Evolutionary conservation across 768 basidiomycete species (phyloP).

Genomic region (Pisolithus tinctorius): DNA sequence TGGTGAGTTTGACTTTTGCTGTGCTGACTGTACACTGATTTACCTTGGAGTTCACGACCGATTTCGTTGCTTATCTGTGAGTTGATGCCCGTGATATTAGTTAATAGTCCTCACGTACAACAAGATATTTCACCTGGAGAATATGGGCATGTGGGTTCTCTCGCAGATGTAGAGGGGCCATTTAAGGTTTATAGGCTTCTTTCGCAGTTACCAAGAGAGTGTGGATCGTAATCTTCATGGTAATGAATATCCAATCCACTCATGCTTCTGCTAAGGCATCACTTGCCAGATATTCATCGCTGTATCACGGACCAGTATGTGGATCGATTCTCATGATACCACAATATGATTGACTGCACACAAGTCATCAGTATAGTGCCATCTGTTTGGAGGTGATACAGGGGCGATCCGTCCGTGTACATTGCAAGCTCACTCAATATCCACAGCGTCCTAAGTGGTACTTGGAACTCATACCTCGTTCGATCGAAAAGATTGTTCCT

Average conservation of each 20-base stretch:
- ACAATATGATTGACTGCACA: background rate
- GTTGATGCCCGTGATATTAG: background rate
- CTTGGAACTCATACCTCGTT: background rate
- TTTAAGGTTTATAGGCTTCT: background rate
- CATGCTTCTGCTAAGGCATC: background rate
- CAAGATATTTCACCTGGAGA: constrained; percentile 7
- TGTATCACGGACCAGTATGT: background rate
- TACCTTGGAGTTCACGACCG: background rate
- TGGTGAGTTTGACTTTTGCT: background rate
- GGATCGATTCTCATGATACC: background rate
- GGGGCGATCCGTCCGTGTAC: background rate
- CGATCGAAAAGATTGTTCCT: background rate
- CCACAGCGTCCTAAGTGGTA: background rate
- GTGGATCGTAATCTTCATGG: constrained; percentile 5
- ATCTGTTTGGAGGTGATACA: background rate
- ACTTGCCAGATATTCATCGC: background rate
- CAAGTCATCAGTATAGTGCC: background rate
- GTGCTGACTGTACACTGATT: background rate
- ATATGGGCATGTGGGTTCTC: constrained; percentile 3
- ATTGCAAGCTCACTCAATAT: background rate
- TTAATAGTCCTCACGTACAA: background rate
- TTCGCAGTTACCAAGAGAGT: background rate
- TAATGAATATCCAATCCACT: background rate
- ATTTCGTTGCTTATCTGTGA: constrained; percentile 4
- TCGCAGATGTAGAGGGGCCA: no score